phyloP scores from a whole-genome alignment of 345 rosid genomes.

The Melastoma malabathricum region DNA sequence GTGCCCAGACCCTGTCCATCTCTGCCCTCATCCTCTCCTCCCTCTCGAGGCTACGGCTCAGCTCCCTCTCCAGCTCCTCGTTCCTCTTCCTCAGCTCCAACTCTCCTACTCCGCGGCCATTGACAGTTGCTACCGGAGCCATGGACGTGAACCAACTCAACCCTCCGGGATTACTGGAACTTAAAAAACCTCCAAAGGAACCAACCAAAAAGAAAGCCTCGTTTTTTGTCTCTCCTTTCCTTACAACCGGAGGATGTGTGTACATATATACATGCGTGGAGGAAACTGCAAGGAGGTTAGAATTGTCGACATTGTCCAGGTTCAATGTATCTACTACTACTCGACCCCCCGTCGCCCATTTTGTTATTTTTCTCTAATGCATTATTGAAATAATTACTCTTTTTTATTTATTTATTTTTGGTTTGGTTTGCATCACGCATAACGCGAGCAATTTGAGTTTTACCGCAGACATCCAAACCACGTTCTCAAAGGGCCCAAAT shows the following conservation, averaged over 20 bases:
- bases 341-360: background rate
- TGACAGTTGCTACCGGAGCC: conserved; percentile 8
- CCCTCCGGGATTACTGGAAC: background rate
- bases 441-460: too few species aligned
- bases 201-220: background rate
- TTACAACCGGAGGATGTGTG: too few species aligned
- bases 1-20: conserved; percentile 30
- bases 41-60: conserved; percentile 28
- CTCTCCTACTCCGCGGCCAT: conserved; percentile 9
- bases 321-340: conserved; percentile 38
- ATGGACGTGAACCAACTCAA: background rate
- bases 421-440: too few species aligned
- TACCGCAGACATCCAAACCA: too few species aligned
- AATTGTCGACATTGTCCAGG: conserved; percentile 29
- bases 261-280: too few species aligned
- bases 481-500: too few species aligned
- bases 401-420: background rate
- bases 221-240: background rate
- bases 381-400: background rate
- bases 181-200: background rate
- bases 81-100: conserved; percentile 34
- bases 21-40: conserved; percentile 46
- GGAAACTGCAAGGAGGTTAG: background rate
- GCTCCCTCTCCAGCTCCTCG: conserved; percentile 45
- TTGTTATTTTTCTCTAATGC: background rate